Conservation (phyloP, 164 flowering plant genomes). For the Buxus sempervirens region DNA sequence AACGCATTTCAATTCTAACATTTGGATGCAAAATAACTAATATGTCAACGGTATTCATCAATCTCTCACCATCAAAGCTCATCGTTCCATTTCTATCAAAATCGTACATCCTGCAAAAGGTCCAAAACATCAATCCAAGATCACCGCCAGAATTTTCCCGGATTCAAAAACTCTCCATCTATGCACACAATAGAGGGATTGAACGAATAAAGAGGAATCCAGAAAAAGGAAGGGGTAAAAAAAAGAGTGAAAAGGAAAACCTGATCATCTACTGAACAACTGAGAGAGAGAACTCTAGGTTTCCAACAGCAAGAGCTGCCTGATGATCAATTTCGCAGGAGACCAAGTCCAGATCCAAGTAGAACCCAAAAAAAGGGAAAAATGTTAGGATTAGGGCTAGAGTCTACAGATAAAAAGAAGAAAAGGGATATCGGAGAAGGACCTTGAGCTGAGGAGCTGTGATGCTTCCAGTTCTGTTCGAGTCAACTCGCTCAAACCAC, state of each 20-base stretch:
- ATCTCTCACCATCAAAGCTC: constrained; percentile 60
- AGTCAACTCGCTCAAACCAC: constrained; percentile 86
- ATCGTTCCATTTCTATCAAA: constrained; percentile 78
- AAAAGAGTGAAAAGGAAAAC: constrained; percentile 14
- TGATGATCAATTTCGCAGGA: constrained; percentile 21
- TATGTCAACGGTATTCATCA: neutral
- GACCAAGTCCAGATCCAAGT: neutral
- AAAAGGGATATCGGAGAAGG: neutral
- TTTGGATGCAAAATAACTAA: no score
- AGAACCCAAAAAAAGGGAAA: neutral
- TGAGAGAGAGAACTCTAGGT: constrained; percentile 57
- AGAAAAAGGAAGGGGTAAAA: neutral
- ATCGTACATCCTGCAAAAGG: constrained; percentile 66
- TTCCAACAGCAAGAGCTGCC: constrained; percentile 64
- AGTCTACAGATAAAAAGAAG: neutral
- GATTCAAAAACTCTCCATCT: neutral
- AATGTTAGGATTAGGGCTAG: constrained; percentile 2
- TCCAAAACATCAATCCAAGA: constrained; percentile 3
- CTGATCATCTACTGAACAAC: constrained; percentile 92
- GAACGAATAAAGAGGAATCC: neutral
- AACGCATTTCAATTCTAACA: no score
- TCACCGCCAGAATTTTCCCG: neutral
- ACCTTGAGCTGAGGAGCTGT: constrained; percentile 75
- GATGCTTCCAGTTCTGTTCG: constrained; percentile 54
- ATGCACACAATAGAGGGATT: no score